phyloP scores from a whole-genome alignment of 2,329 filamentous ascomycete species.

The Pseudogymnoascus sp. region DNA sequence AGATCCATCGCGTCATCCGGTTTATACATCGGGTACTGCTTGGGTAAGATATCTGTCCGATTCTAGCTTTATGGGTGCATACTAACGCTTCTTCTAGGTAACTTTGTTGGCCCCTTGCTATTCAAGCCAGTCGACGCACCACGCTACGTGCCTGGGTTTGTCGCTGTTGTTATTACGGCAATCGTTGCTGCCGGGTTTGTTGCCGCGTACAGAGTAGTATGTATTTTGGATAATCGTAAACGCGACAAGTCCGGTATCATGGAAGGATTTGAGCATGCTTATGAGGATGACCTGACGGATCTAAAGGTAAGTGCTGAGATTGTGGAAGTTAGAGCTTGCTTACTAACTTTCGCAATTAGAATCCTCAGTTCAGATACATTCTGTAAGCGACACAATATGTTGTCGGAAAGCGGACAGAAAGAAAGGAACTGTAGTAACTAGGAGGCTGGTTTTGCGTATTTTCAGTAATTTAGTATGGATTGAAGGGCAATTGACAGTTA shows the following conservation, averaged over 20 bases:
- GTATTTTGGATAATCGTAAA: background rate
- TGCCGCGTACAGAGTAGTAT: background rate
- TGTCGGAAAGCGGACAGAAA: background rate
- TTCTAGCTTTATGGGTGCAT: background rate
- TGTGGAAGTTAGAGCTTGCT: background rate
- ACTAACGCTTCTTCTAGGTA: background rate
- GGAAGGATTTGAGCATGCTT: conserved; percentile 11
- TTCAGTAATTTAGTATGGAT: background rate
- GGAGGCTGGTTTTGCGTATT: background rate
- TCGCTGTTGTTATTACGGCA: conserved; percentile 26
- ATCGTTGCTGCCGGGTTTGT: background rate
- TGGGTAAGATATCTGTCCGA: conserved; percentile 48
- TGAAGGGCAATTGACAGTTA: background rate
- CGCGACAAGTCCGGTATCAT: conserved; percentile 6
- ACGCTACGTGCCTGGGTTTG: conserved; percentile 33
- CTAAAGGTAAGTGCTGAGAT: background rate
- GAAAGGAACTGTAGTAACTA: background rate
- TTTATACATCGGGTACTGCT: conserved; percentile 40
- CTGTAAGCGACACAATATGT: background rate
- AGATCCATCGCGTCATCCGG: conserved; percentile 41
- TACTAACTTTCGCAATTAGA: background rate
- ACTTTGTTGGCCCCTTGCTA: conserved; percentile 33
- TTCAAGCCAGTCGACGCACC: conserved; percentile 36
- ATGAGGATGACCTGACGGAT: conserved; percentile 11
- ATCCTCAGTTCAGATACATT: conserved; percentile 10